Evolutionary conservation across 2,329 filamentous ascomycete species (phyloP).

Genomic region (Xylaria multiplex): DNA sequence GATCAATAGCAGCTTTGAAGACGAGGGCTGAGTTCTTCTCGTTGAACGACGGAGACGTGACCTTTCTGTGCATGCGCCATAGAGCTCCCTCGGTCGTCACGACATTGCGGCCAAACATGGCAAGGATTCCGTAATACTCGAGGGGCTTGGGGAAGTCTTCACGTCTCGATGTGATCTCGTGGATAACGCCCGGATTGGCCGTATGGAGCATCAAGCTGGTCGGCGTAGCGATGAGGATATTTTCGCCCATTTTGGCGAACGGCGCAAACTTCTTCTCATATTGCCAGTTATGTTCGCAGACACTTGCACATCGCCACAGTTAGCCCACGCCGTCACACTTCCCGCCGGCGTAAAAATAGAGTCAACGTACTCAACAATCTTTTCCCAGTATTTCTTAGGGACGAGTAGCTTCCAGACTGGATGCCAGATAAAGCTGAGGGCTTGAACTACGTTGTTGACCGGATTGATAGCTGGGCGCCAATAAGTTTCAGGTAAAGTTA

Average conservation of each 20-base stretch:
- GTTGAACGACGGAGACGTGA: constrained; percentile 76
- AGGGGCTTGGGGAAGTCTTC: constrained; percentile 78
- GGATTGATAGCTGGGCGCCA: constrained; percentile 57
- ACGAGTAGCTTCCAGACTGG: constrained; percentile 62
- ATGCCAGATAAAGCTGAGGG: constrained; percentile 64
- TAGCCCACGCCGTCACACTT: constrained; percentile 12
- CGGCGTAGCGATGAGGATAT: constrained; percentile 71
- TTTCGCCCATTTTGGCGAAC: constrained; percentile 70
- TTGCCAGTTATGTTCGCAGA: constrained; percentile 67
- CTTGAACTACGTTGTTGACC: constrained; percentile 64
- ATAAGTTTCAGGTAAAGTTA: constrained; percentile 24
- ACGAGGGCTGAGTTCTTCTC: constrained; percentile 78
- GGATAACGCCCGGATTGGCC: constrained; percentile 71
- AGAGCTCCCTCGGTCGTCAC: constrained; percentile 73
- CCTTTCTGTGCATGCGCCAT: constrained; percentile 79
- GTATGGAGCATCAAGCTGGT: constrained; percentile 63
- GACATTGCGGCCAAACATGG: constrained; percentile 77
- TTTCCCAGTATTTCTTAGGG: constrained; percentile 65
- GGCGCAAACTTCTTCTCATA: constrained; percentile 64
- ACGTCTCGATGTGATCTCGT: constrained; percentile 71
- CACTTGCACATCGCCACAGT: constrained; percentile 30
- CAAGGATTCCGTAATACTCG: constrained; percentile 66
- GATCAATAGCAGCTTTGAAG: constrained; percentile 69
- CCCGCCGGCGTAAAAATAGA: neutral
- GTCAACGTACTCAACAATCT: constrained; percentile 67